Evolutionary conservation across 257 asterid genomes (phyloP).

Genomic region (Handroanthus guayacan): DNA sequence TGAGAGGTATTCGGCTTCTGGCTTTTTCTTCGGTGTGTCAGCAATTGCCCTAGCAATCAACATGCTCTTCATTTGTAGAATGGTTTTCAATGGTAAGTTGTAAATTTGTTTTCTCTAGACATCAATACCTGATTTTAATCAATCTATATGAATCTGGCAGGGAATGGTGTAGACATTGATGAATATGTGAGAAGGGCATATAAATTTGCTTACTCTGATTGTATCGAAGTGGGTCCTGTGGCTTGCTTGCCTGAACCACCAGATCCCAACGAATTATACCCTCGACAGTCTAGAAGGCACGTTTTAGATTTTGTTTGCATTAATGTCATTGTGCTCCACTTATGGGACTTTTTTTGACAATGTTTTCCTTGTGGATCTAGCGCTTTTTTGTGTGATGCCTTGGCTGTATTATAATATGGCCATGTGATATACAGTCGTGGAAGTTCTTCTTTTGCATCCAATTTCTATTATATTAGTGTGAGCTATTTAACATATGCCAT

Average conservation of each 20-base stretch:
- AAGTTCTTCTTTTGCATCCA: constrained; percentile 11
- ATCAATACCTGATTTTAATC: constrained; percentile 25
- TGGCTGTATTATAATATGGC: constrained; percentile 21
- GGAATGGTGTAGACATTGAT: constrained; percentile 94
- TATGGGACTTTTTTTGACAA: background rate
- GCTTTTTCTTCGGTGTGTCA: constrained; percentile 99
- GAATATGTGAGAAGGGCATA: constrained; percentile 98
- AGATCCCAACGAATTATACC: constrained; percentile 94
- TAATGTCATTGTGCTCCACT: constrained; percentile 4
- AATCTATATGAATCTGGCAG: constrained; percentile 48
- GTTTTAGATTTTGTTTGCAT: constrained; percentile 38
- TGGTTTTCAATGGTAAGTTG: constrained; percentile 90
- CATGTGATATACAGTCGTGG: background rate
- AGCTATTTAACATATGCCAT: constrained; percentile 19
- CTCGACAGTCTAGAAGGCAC: constrained; percentile 91
- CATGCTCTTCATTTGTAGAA: constrained; percentile 98
- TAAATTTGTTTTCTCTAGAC: constrained; percentile 28
- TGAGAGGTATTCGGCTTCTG: constrained; percentile 96
- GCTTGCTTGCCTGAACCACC: constrained; percentile 97
- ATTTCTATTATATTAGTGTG: constrained; percentile 21
- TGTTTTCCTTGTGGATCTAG: background rate
- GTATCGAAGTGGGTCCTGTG: constrained; percentile 98
- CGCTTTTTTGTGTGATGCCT: constrained; percentile 10
- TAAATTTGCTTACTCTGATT: constrained; percentile 94
- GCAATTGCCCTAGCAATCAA: constrained; percentile 97